Evolutionary conservation across 495 filamentous ascomycete genomes (phyloP), one percentile per base, ranked within the genome.

Genomic region (Lasiosphaeria ovina): DNA sequence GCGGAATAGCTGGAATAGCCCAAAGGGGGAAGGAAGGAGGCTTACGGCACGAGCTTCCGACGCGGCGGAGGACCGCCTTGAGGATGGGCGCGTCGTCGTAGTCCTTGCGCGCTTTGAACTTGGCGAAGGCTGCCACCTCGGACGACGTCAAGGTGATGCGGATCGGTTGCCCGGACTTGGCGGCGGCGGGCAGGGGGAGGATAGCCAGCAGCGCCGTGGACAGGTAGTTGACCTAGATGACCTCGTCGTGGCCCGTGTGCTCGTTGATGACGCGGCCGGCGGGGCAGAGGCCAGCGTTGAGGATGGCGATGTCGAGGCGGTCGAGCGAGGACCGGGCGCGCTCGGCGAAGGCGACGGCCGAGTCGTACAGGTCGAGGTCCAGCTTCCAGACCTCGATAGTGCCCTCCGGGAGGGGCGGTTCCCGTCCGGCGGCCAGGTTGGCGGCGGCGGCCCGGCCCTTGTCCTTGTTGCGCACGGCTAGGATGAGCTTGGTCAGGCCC

Each of bases 151-250:
- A 48, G 3, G 49, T 38, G n/a, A 62, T 40, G 2, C 60, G 54
- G 7, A 47, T 55, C 3, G 55, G 54, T 7, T 6, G 11, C 47
- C 47, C n/a, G 8, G 47, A 16, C 47, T 50, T 50, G 6, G 8
- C 17, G 8, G 6, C 12, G 6, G 12, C 51, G 24, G 66, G 69
- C 0, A 72, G 40, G 6, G 71, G 62, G n/a, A 71, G 55, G 35
- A 69, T 57, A 9, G 74, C 58, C 0, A 85, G 72, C 0, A 85
- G 66, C 1, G 78, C 59, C 0, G 72, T 81, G n/a, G 72, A 78
- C 58, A 84, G 63, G 3, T 79, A 77, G 49, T 86, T 86, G 34
- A 81, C 77, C 0, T 81, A 81, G 17, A 86, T 66, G 69, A 6
- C 70, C 67, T 61, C 51, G 81, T 80, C 40, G 79, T 73, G 3